A percentile compares a stretch with the other conserved stretches of the same genome.
phyloP scores from a whole-genome alignment of 2,329 filamentous ascomycete species.

The Sphaceloma murrayae region DNA sequence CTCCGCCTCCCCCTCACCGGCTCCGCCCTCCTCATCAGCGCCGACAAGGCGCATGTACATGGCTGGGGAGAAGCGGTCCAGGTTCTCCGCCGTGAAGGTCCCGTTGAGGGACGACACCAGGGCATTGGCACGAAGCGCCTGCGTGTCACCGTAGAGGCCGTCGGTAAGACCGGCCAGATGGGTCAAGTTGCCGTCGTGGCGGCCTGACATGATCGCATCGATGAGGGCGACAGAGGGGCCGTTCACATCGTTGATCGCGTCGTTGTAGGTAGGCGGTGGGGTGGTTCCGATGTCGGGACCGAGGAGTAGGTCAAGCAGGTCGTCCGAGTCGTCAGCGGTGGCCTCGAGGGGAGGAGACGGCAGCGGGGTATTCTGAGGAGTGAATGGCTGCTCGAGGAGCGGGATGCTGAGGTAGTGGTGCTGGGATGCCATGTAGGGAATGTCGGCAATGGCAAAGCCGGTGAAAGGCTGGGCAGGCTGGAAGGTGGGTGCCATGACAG shows the following conservation, averaged over 20 bases:
- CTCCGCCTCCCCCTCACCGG: conserved; percentile 2
- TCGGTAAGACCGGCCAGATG: not conserved
- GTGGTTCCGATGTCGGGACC: not conserved
- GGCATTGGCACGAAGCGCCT: not conserved
- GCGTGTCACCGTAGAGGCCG: conserved; percentile 1
- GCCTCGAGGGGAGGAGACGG: too few species aligned
- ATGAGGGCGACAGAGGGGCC: not conserved
- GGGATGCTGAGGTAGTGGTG: not conserved
- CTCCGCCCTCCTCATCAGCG: not conserved
- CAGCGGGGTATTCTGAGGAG: not conserved
- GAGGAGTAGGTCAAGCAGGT: too few species aligned
- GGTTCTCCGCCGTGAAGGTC: not conserved
- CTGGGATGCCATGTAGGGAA: not conserved
- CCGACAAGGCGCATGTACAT: not conserved
- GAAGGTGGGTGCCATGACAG: not conserved
- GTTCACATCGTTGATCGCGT: not conserved
- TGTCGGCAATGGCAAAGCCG: conserved; percentile 22
- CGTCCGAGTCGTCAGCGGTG: too few species aligned
- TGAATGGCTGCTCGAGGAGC: not conserved
- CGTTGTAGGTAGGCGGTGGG: not conserved
- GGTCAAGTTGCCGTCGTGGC: not conserved
- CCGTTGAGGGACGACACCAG: not conserved
- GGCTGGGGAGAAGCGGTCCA: not conserved
- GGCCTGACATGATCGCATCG: not conserved
- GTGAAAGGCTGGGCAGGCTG: conserved; percentile 36